Evolutionary conservation across 495 filamentous ascomycete genomes (phyloP), one percentile per base, ranked within the genome.

Genomic region (Hypomontagnella monticulosa): DNA sequence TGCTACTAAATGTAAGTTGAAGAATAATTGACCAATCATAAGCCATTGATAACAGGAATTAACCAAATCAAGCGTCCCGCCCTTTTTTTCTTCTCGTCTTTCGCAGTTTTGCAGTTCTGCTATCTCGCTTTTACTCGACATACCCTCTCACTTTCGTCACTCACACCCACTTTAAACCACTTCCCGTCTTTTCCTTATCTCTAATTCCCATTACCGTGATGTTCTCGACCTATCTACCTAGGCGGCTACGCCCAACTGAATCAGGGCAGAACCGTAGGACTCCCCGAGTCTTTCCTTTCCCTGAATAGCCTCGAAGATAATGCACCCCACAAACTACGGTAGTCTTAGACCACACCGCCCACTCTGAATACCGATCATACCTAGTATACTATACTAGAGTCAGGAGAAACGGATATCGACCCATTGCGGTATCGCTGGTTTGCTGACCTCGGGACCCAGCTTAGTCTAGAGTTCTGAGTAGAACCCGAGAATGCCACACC

Each of bases 351-450:
- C 47, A 55, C 59, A 63, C 65, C 65, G 65, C 65, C 37, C 49
- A 49, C 48, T 19, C 42, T 27, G 42, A 49, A 27, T 27, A 27
- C 23, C 23, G 23, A 27, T 27, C 23, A 2, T 27, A 27, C 23
- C 23, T 2, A 27, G 50, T 42, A 56, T 42, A 54, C 36, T 1
- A 16, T 38, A 41, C 18, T 51, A 63, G 42, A 56, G 38, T 51
- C 23, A 27, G 23, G 23, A 27, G 23, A 10, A 12, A 23, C 27
- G 18, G 36, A 42, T 36, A 18, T n/a, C 59, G 34, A 18, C 43
- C 43, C 23, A 10, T 63, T 48, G 65, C 65, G 65, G 59, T 68
- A 68, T 68, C 65, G 59, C 65, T 56, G 65, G 65, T 54, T 68
- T 55, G 59, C 66, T 27, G 14, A 55, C n/a, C n/a, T n/a, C n/a